Conservation (phyloP, 192 early-diverging fungal species). For the Coemansia sp. region DNA sequence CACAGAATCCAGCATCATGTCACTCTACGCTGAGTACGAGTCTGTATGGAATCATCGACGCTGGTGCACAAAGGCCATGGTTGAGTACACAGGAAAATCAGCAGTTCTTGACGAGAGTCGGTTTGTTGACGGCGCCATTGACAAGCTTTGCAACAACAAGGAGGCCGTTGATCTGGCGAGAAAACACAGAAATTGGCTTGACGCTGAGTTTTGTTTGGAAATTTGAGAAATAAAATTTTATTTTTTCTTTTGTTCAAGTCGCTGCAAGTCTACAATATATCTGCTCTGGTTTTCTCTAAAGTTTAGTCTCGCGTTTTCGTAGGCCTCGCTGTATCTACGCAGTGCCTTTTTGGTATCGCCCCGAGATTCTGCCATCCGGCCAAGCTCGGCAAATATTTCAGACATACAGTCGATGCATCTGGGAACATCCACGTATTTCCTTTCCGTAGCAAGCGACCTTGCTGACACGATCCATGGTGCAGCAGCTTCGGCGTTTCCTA, state of each 20-base stretch:
- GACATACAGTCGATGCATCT: slow-evolving; percentile 43
- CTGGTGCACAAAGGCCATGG: slow-evolving; percentile 25
- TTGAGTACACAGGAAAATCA: not conserved
- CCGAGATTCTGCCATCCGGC: slow-evolving; percentile 35
- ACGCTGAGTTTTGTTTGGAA: slow-evolving; percentile 1
- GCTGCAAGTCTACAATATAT: slow-evolving; percentile 17
- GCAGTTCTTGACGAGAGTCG: not conserved
- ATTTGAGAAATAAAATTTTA: not conserved
- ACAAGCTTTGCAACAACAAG: not conserved
- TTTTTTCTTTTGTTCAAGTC: slow-evolving; percentile 12
- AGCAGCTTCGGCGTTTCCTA: slow-evolving; percentile 21
- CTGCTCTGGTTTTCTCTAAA: slow-evolving; percentile 18
- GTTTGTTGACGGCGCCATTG: slow-evolving; percentile 12
- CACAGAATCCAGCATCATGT: slow-evolving; percentile 13
- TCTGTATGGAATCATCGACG: slow-evolving; percentile 46
- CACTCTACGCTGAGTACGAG: slow-evolving; percentile 34
- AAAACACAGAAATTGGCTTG: slow-evolving; percentile 31
- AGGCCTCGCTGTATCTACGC: slow-evolving; percentile 42
- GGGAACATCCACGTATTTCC: slow-evolving; percentile 4
- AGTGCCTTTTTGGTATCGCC: slow-evolving; percentile 31
- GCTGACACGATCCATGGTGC: slow-evolving; percentile 38
- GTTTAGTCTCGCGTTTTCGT: slow-evolving; percentile 33
- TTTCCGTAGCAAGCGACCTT: slow-evolving; percentile 12
- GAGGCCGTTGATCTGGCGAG: not conserved
- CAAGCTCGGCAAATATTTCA: slow-evolving; percentile 27